Percentiles rank a stretch among this genome's conserved stretches.
Conservation (phyloP, 2,329 filamentous ascomycete genomes). For the Orbilia oligospora region DNA sequence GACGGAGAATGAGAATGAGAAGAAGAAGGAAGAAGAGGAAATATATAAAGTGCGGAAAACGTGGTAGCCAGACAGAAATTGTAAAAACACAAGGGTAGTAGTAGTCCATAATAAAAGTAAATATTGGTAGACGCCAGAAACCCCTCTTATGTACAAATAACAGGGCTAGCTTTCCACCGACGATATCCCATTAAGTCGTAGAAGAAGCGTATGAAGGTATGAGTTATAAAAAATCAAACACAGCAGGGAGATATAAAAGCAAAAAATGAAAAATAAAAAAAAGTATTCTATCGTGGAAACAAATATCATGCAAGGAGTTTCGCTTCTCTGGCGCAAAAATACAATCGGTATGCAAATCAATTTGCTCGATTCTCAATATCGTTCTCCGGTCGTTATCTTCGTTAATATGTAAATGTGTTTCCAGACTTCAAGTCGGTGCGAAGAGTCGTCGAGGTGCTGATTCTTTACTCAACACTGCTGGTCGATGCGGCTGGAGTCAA, state of each 20-base stretch:
- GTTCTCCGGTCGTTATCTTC: slow-evolving; percentile 43
- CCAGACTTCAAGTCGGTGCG: slow-evolving; percentile 17
- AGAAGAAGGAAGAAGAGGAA: background rate
- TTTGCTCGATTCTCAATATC: slow-evolving; percentile 22
- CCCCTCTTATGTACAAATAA: slow-evolving; percentile 36
- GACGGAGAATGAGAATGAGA: background rate
- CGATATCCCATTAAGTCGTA: slow-evolving; percentile 26
- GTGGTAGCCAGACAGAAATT: slow-evolving; percentile 15
- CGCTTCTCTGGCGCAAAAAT: slow-evolving; percentile 36
- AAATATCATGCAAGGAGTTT: slow-evolving; percentile 9
- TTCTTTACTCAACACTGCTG: slow-evolving; percentile 60
- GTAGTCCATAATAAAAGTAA: slow-evolving; percentile 11
- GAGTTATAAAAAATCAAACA: slow-evolving; percentile 3
- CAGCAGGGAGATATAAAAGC: too few relatives aligned
- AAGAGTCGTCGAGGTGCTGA: background rate
- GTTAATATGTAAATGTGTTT: slow-evolving; percentile 28
- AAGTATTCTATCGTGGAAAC: slow-evolving; percentile 29
- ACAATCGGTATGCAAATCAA: slow-evolving; percentile 24
- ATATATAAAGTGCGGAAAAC: slow-evolving; percentile 22
- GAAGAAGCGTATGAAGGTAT: slow-evolving; percentile 26
- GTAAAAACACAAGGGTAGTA: slow-evolving; percentile 19
- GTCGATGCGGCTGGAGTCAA: slow-evolving; percentile 49
- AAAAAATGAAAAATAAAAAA: slow-evolving; percentile 19
- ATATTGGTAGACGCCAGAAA: slow-evolving; percentile 32
- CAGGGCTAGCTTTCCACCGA: slow-evolving; percentile 25